phyloP scores from a whole-genome alignment of 352 stramenopile species.

The Globisporangium takayamanum region DNA sequence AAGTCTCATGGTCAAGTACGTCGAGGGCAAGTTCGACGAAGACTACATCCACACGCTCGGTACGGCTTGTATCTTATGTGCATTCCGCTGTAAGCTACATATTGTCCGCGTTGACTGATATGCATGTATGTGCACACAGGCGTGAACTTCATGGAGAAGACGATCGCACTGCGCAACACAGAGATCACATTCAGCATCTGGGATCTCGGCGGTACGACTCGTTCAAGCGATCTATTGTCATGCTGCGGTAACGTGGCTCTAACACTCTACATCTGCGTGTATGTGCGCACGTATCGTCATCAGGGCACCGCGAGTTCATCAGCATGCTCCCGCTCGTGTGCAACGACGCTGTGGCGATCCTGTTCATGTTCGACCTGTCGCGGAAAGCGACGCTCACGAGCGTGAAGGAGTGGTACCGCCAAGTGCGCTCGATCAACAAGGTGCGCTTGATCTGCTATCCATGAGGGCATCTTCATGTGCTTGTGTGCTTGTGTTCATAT shows the following conservation, averaged over 20 bases:
- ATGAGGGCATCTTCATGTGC: no score
- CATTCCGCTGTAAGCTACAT: not conserved
- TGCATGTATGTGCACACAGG: conserved; percentile 28
- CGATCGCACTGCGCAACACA: conserved; percentile 90
- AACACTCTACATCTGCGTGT: not conserved
- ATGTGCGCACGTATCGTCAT: not conserved
- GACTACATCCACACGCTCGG: conserved; percentile 95
- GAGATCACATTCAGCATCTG: conserved; percentile 96
- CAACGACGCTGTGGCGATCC: conserved; percentile 91
- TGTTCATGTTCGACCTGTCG: conserved; percentile 96
- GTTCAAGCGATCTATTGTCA: not conserved
- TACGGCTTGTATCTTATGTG: conserved; percentile 18
- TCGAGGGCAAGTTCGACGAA: conserved; percentile 94
- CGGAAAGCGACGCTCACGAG: conserved; percentile 89
- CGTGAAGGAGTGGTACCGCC: conserved; percentile 91
- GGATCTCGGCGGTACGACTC: conserved; percentile 81
- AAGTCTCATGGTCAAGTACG: conserved; percentile 95
- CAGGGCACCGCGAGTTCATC: conserved; percentile 90
- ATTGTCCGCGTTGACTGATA: not conserved
- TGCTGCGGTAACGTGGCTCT: not conserved
- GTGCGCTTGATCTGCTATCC: conserved; percentile 16
- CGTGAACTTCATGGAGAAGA: conserved; percentile 97
- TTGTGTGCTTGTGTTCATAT: not conserved
- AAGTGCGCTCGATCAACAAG: conserved; percentile 89
- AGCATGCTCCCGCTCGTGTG: conserved; percentile 93